phyloP scores from a whole-genome alignment of 2,329 filamentous ascomycete genomes.

The Rhinocladiella similis region DNA sequence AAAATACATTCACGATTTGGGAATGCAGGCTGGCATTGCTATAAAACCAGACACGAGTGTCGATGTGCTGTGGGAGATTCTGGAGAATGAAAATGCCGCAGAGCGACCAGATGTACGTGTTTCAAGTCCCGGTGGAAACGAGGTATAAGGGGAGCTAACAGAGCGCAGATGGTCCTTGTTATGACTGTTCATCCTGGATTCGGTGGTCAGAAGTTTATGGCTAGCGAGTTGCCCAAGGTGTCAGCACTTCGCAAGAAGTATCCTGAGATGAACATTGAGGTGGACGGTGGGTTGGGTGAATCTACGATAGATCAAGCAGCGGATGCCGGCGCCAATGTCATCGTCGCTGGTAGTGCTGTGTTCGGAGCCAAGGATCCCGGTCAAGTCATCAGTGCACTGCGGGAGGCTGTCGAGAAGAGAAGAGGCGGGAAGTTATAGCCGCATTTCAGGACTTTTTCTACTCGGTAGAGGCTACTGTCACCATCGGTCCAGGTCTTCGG shows the following conservation, averaged over 20 bases:
- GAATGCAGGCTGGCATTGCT: slow-evolving; percentile 88
- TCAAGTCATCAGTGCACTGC: slow-evolving; percentile 80
- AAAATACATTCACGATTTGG: slow-evolving; percentile 82
- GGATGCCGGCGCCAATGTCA: slow-evolving; percentile 94
- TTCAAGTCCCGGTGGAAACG: background rate
- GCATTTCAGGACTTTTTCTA: too few species aligned
- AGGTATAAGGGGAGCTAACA: background rate
- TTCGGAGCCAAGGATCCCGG: slow-evolving; percentile 88
- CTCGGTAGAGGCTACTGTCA: too few species aligned
- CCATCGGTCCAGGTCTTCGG: too few species aligned
- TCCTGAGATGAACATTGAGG: slow-evolving; percentile 92
- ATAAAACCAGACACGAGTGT: slow-evolving; percentile 92
- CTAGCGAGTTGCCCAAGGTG: slow-evolving; percentile 92
- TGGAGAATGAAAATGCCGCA: slow-evolving; percentile 69
- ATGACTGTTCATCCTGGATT: slow-evolving; percentile 99
- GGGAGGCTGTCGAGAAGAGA: slow-evolving; percentile 72
- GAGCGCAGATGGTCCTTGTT: slow-evolving; percentile 85
- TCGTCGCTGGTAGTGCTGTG: slow-evolving; percentile 93
- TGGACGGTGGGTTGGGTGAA: slow-evolving; percentile 87
- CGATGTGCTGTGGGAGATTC: slow-evolving; percentile 86
- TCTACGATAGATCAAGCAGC: slow-evolving; percentile 91
- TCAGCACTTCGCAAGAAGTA: slow-evolving; percentile 78
- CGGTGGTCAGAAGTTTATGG: slow-evolving; percentile 98
- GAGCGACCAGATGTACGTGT: slow-evolving; percentile 83
- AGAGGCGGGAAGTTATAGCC: slow-evolving; percentile 30